Evolutionary conservation across 108 stramenopile genomes (phyloP).

Genomic region (Cyclotella baltica): DNA sequence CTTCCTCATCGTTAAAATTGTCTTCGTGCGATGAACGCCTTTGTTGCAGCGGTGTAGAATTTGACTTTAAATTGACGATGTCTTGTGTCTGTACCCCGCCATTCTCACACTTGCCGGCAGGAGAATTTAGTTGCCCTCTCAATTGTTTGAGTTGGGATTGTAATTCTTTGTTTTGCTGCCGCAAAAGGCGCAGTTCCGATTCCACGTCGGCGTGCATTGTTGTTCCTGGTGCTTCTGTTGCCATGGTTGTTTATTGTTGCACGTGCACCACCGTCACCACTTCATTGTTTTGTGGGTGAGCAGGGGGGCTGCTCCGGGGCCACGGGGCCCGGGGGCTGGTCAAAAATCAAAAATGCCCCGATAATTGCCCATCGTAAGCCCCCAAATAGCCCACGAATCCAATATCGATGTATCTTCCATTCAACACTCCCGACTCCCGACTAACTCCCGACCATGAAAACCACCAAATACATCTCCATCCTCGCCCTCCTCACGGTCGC

Average conservation of each 20-base stretch:
- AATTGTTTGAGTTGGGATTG: slow-evolving; percentile 32
- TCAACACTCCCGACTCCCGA: neutral
- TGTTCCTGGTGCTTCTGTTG: neutral
- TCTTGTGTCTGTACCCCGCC: neutral
- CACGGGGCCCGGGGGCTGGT: too few species aligned
- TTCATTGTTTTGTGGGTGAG: neutral
- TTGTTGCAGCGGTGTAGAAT: neutral
- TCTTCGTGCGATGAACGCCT: neutral
- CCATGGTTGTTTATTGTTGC: neutral
- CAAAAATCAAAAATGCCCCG: too few species aligned
- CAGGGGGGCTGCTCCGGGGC: neutral
- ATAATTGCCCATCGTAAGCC: too few species aligned
- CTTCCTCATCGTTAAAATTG: neutral
- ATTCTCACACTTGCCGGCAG: neutral
- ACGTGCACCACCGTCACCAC: too few species aligned
- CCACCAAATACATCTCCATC: neutral
- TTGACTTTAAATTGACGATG: neutral
- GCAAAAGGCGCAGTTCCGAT: slow-evolving; percentile 41
- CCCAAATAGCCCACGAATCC: too few species aligned
- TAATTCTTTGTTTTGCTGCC: slow-evolving; percentile 45
- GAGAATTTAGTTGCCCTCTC: neutral
- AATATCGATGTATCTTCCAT: too few species aligned
- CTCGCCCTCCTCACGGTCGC: slow-evolving; percentile 17
- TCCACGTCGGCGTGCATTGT: slow-evolving; percentile 19
- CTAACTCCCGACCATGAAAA: neutral